phyloP scores from a whole-genome alignment of 2,329 filamentous ascomycete genomes.

The Fusarium buxicola region DNA sequence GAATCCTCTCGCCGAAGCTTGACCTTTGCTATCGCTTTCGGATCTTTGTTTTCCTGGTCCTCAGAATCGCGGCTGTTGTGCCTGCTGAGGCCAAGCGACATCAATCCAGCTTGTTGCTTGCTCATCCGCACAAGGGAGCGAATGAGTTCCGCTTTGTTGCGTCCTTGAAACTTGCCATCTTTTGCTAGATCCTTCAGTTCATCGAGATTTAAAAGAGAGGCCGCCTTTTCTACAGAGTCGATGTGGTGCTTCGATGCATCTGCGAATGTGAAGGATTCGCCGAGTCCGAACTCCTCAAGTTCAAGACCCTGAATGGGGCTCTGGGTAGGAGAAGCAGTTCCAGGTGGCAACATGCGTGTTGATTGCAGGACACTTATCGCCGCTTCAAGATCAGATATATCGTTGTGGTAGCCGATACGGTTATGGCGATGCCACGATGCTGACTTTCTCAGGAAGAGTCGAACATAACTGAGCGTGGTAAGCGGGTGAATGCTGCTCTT shows the following conservation, averaged over 20 bases:
- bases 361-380: slow-evolving; percentile 75
- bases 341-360: slow-evolving; percentile 64
- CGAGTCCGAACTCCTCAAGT: slow-evolving; percentile 60
- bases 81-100: slow-evolving; percentile 73
- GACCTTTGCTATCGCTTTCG: slow-evolving; percentile 2
- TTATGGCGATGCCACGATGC: slow-evolving; percentile 89
- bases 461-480: slow-evolving; percentile 75
- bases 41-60: slow-evolving; percentile 52
- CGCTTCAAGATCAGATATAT: slow-evolving; percentile 78
- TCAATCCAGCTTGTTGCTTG: slow-evolving; percentile 79
- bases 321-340: slow-evolving; percentile 15
- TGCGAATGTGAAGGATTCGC: slow-evolving; percentile 77
- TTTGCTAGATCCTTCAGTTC: slow-evolving; percentile 88
- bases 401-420: slow-evolving; percentile 81
- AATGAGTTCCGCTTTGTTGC: slow-evolving; percentile 85
- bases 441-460: slow-evolving; percentile 91
- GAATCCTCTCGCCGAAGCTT: slow-evolving; percentile 51
- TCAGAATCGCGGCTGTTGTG: slow-evolving; percentile 69
- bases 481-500: slow-evolving; percentile 6
- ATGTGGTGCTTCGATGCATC: slow-evolving; percentile 81
- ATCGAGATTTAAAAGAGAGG: slow-evolving; percentile 83
- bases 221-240: slow-evolving; percentile 83
- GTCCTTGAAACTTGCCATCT: slow-evolving; percentile 86
- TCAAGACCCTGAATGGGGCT: slow-evolving; percentile 48
- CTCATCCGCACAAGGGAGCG: slow-evolving; percentile 79